Conservation (phyloP, 306 rosid species). For the Vigna mungo region DNA sequence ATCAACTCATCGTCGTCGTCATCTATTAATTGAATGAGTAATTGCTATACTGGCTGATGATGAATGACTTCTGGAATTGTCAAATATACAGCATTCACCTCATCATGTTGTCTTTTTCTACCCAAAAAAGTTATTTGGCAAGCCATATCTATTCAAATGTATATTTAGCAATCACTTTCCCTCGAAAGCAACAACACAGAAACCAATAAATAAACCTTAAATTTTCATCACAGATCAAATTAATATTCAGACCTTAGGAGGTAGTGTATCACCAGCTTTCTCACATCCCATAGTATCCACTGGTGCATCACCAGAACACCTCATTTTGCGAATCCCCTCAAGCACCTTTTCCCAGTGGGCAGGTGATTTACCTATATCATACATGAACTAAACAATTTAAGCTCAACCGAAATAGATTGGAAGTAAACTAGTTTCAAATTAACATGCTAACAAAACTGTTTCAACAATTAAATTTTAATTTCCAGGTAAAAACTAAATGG, state of each 20-base stretch:
- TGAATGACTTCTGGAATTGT: constrained; percentile 9
- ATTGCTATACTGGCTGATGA: background rate
- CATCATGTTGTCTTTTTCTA: background rate
- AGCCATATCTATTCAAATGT: constrained; percentile 27
- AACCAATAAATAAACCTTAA: constrained; percentile 19
- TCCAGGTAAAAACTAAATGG: background rate
- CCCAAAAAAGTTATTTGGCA: background rate
- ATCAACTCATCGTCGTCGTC: background rate
- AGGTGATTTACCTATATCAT: constrained; percentile 69
- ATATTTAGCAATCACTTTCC: background rate
- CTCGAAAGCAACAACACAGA: constrained; percentile 4
- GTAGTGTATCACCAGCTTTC: constrained; percentile 85
- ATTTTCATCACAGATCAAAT: constrained; percentile 18
- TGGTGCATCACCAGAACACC: constrained; percentile 87
- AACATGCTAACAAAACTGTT: constrained; percentile 18
- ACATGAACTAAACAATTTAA: constrained; percentile 32
- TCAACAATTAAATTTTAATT: background rate
- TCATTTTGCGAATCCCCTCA: constrained; percentile 84
- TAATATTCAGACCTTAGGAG: constrained; percentile 73
- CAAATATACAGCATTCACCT: constrained; percentile 6
- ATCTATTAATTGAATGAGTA: constrained; percentile 18
- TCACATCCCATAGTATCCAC: constrained; percentile 99
- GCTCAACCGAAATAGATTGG: constrained; percentile 4
- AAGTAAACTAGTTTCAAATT: constrained; percentile 26
- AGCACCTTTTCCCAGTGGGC: constrained; percentile 77